Conservation (phyloP, 78 protist species). For the Dictyostelium brefeldianum region DNA sequence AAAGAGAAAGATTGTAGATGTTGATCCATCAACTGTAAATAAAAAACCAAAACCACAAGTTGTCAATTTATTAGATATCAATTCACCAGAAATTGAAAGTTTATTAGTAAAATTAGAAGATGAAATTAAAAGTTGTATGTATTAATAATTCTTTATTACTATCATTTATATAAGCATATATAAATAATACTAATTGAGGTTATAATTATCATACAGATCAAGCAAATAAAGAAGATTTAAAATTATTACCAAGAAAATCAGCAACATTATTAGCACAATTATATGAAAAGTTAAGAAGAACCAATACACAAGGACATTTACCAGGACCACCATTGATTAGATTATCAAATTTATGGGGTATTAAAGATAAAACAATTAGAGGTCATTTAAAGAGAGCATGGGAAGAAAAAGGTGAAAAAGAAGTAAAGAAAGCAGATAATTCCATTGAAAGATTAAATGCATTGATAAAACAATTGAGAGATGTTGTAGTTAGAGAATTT, state of each 20-base stretch:
- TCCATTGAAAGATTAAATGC: conserved; percentile 14
- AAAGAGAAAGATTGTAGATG: background rate
- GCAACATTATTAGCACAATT: conserved; percentile 43
- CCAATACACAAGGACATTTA: conserved; percentile 38
- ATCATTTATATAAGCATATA: background rate
- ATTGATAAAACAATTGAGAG: background rate
- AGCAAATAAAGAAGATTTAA: background rate
- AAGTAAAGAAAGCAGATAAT: background rate
- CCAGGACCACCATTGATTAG: conserved; percentile 25
- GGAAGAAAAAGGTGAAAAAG: conserved; percentile 51
- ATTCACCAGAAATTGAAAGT: conserved; percentile 27
- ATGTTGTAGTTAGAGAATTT: conserved; percentile 13
- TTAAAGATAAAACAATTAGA: conserved; percentile 62
- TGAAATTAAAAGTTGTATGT: conserved; percentile 3
- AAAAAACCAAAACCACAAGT: background rate
- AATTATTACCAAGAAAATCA: conserved; percentile 29
- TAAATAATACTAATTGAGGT: background rate
- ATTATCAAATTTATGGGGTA: conserved; percentile 31
- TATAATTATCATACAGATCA: background rate
- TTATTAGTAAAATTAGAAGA: conserved; percentile 3
- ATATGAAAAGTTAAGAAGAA: conserved; percentile 9
- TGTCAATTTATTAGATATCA: background rate
- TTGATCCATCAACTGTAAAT: background rate
- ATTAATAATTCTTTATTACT: background rate
- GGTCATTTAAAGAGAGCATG: conserved; percentile 59